Percentiles rank a stretch among this genome's conserved stretches.
These are phyloP conservation scores for Xylaria venustula DNA, from an alignment of 495 filamentous ascomycete species.

Conservation along the genomic window DNA sequence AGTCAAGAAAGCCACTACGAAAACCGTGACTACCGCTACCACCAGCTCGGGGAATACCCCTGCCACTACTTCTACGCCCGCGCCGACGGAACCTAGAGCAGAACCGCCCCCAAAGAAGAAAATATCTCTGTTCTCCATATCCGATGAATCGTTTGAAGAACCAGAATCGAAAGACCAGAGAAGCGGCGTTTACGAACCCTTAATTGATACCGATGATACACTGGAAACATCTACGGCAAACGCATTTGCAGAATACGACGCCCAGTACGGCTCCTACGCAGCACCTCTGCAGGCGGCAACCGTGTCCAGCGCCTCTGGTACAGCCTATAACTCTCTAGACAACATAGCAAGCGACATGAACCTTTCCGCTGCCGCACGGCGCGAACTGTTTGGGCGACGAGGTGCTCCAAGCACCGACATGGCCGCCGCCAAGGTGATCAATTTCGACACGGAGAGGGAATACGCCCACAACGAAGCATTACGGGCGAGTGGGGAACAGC, in stretches of 20 bases:
- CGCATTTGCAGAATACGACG: conserved; percentile 36
- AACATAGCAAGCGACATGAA: conserved; percentile 70
- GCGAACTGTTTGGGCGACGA: conserved; percentile 78
- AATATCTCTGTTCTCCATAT: conserved; percentile 46
- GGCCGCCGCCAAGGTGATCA: conserved; percentile 54
- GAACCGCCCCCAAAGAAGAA: conserved; percentile 35
- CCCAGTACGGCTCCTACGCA: conserved; percentile 27
- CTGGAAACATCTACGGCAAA: conserved; percentile 21
- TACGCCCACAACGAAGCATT: conserved; percentile 79
- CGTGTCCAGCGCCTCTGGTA: conserved; percentile 24
- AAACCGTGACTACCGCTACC: not conserved
- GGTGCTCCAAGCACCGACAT: conserved; percentile 29
- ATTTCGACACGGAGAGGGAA: conserved; percentile 83
- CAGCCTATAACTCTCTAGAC: conserved; percentile 45
- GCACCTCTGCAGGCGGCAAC: conserved; percentile 17
- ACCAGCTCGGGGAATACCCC: conserved; percentile 16
- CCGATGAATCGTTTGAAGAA: conserved; percentile 24
- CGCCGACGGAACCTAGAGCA: not conserved
- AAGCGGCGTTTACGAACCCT: conserved; percentile 40
- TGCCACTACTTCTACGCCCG: not conserved
- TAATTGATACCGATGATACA: conserved; percentile 26
- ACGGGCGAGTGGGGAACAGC: conserved; percentile 62
- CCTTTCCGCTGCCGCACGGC: conserved; percentile 67
- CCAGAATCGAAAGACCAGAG: not conserved
- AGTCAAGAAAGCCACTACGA: conserved; percentile 60